phyloP scores from a whole-genome alignment of 257 asterid genomes.

The Salvia miltiorrhiza region DNA sequence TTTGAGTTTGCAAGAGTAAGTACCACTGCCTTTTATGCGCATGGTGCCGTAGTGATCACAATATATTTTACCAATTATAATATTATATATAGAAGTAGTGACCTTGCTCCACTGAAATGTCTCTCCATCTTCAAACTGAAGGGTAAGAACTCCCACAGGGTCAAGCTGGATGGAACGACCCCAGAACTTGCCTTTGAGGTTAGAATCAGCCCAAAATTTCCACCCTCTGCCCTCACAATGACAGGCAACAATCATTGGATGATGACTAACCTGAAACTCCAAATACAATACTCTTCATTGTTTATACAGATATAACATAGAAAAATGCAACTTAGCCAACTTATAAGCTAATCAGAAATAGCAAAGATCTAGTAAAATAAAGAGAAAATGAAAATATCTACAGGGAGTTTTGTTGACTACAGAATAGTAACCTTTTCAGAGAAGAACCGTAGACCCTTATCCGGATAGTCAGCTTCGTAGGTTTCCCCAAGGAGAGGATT shows the following conservation, averaged over 20 bases:
- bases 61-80: slow-evolving; percentile 90
- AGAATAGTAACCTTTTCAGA: slow-evolving; percentile 77
- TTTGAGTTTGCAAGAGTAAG: slow-evolving; percentile 93
- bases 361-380: neutral
- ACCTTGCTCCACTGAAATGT: slow-evolving; percentile 99
- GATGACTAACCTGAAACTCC: slow-evolving; percentile 84
- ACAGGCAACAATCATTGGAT: slow-evolving; percentile 97
- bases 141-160: slow-evolving; percentile 85
- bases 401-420: slow-evolving; percentile 13
- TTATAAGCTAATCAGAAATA: neutral
- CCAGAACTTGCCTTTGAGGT: slow-evolving; percentile 99
- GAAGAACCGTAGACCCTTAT: slow-evolving; percentile 88
- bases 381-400: neutral
- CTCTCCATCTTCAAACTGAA: slow-evolving; percentile 95
- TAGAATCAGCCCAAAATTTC: slow-evolving; percentile 98
- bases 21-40: slow-evolving; percentile 96
- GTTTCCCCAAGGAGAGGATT: slow-evolving; percentile 99
- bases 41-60: slow-evolving; percentile 97
- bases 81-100: slow-evolving; percentile 94
- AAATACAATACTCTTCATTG: neutral
- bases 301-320: neutral
- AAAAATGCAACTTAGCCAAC: neutral
- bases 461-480: slow-evolving; percentile 97
- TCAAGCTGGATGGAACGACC: slow-evolving; percentile 99
- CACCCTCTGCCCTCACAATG: slow-evolving; percentile 97